These are phyloP conservation scores for Diaporthe humulicola DNA, from an alignment of 2,329 filamentous ascomycete genomes.

Conservation along the genomic window DNA sequence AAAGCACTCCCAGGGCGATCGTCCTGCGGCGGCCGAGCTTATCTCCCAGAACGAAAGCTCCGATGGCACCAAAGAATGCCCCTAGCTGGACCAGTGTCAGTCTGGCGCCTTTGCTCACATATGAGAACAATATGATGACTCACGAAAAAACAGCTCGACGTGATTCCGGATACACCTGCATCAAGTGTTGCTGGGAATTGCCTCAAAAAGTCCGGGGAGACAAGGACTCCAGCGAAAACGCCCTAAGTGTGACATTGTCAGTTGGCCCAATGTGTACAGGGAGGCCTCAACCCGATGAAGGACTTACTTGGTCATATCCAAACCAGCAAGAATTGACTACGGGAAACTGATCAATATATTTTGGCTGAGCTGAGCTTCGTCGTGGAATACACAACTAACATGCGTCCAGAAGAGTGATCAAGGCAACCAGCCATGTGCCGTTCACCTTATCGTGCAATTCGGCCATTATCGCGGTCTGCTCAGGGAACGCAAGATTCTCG, in stretches of 20 bases:
- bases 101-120: not conserved
- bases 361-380: not conserved
- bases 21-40: conserved; percentile 50
- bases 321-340: conserved; percentile 40
- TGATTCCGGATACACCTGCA: conserved; percentile 58
- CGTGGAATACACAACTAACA: conserved; percentile 7
- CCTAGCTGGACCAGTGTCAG: conserved; percentile 45
- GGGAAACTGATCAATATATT: not conserved
- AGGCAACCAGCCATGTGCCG: conserved; percentile 38
- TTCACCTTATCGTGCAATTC: conserved; percentile 29
- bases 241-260: conserved; percentile 46
- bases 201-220: conserved; percentile 55
- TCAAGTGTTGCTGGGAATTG: conserved; percentile 54
- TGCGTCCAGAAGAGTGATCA: conserved; percentile 38
- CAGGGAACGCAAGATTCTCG: not conserved
- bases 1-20: conserved; percentile 48
- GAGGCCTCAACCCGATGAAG: not conserved
- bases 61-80: conserved; percentile 50
- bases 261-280: not conserved
- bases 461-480: conserved; percentile 11
- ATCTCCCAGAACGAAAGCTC: conserved; percentile 50
- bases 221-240: conserved; percentile 57
- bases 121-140: conserved; percentile 37
- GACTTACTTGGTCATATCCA: conserved; percentile 39
- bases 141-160: conserved; percentile 57